phyloP scores from a whole-genome alignment of 139 green algal species.

The Ettlia oleoabundans region DNA sequence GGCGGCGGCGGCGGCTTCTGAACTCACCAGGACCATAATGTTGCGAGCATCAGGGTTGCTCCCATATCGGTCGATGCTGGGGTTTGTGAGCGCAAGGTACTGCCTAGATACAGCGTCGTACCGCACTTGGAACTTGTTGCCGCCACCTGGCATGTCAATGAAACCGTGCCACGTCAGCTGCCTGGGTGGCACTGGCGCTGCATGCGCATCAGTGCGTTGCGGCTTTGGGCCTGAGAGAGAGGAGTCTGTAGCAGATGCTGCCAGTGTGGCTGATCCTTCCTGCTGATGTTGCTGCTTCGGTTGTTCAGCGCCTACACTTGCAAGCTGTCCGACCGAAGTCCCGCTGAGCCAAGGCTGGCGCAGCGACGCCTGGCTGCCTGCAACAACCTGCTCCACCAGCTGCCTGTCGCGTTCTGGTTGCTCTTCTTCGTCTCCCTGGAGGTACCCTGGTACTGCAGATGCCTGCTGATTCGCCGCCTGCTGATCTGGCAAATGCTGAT shows the following conservation, averaged over 20 bases:
- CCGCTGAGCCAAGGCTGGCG: no score
- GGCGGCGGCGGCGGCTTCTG: no score
- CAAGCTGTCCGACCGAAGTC: no score
- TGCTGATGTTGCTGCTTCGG: no score
- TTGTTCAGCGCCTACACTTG: no score
- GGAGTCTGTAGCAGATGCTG: no score
- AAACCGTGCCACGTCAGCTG: slow-evolving; percentile 22
- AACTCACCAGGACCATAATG: slow-evolving; percentile 27
- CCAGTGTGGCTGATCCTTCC: no score
- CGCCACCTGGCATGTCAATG: slow-evolving; percentile 36
- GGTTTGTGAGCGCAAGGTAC: slow-evolving; percentile 40
- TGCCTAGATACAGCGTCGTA: not conserved
- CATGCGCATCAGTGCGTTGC: not conserved
- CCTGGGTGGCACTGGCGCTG: not conserved
- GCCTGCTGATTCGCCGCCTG: not conserved
- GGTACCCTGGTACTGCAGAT: no score
- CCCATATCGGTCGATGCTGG: slow-evolving; percentile 23
- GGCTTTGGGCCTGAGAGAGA: not conserved
- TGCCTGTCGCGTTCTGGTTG: no score
- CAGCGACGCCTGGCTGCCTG: no score
- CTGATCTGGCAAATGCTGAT: not conserved
- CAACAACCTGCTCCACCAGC: no score
- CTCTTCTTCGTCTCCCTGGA: no score
- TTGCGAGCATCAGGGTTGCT: slow-evolving; percentile 31
- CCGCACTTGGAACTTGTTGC: slow-evolving; percentile 38